Conservation (phyloP, 345 rosid species). For the Eucalyptus caleyi region DNA sequence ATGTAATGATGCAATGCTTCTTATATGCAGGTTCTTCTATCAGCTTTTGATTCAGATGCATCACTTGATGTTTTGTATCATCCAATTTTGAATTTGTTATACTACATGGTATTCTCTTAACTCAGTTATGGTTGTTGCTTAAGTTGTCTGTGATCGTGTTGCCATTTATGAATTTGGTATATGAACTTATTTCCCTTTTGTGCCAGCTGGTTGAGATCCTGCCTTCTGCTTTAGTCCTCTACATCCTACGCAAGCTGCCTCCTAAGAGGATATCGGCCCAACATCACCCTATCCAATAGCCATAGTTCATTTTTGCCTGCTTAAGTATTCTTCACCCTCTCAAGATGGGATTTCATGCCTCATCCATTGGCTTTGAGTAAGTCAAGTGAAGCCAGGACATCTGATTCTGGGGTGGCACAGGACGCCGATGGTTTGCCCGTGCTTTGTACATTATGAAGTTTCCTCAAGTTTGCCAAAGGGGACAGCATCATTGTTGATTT, state of each 20-base stretch:
- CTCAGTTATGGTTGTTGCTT: neutral
- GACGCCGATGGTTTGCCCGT: neutral
- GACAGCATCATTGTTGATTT: neutral
- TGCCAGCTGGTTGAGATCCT: slow-evolving; percentile 85
- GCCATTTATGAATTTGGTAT: neutral
- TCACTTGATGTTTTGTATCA: slow-evolving; percentile 88
- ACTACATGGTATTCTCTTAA: slow-evolving; percentile 49
- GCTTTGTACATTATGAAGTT: neutral
- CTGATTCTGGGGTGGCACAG: neutral
- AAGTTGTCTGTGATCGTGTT: neutral
- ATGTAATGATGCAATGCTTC: neutral
- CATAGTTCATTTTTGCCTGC: neutral
- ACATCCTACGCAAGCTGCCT: slow-evolving; percentile 85
- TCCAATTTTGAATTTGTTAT: slow-evolving; percentile 83
- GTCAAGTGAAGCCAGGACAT: neutral
- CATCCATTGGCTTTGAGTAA: neutral
- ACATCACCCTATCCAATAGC: slow-evolving; percentile 78
- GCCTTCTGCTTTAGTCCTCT: slow-evolving; percentile 91
- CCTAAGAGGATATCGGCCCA: slow-evolving; percentile 92
- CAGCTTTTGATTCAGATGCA: slow-evolving; percentile 68
- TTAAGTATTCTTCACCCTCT: neutral
- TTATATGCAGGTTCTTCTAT: slow-evolving; percentile 56
- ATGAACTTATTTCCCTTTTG: neutral
- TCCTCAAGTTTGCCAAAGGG: neutral
- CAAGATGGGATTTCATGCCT: neutral